Evolutionary conservation across 2,329 filamentous ascomycete genomes (phyloP), one percentile per base, ranked within the genome.

Genomic region (Dothiorella sarmentorum): DNA sequence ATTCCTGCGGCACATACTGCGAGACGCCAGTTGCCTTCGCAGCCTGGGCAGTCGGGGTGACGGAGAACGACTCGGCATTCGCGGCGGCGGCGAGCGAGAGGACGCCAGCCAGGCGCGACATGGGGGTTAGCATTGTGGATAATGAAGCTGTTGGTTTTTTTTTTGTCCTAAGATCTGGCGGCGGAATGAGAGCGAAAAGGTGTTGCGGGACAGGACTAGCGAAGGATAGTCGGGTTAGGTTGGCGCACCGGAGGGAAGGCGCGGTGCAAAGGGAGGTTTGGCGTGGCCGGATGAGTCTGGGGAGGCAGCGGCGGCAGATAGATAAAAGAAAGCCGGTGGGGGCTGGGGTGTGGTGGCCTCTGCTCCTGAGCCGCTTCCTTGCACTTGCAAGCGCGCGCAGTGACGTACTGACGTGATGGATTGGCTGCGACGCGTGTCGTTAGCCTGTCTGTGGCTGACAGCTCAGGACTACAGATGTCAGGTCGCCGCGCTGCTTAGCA

Each of bases 41-140:
- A 6, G 71, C 67, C 20, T 62, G 67, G n/a, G 64, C 59, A 6
- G 66, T 61, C 24, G 69, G 65, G 17, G 69, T 67, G 35, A 74
- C 58, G 42, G 71, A 71, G 24, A 72, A 49, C 15, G 67, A 63
- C 61, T 72, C 69, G 37, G 71, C 69, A 26, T 43, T 22, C 5
- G 56, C 45, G 44, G 17, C 37, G 22, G 47, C 45, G 27, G 38
- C 45, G 18, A 53, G 27, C 26, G 57, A 37, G 11, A 57, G 33
- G 29, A 20, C 31, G 40, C 37, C 42, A 20, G 40, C 29, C 49
- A 53, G 33, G 49, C 49, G 49, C 15, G 24, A 10, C 40, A 38
- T 15, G 33, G 33, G 22, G 15, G 49, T 33, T 53, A 53, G 49
- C 49, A 53, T 53, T n/a, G n/a, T n/a, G n/a, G 49, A 4, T 38